phyloP scores from a whole-genome alignment of 768 basidiomycete genomes.

The Auricularia heimuer region DNA sequence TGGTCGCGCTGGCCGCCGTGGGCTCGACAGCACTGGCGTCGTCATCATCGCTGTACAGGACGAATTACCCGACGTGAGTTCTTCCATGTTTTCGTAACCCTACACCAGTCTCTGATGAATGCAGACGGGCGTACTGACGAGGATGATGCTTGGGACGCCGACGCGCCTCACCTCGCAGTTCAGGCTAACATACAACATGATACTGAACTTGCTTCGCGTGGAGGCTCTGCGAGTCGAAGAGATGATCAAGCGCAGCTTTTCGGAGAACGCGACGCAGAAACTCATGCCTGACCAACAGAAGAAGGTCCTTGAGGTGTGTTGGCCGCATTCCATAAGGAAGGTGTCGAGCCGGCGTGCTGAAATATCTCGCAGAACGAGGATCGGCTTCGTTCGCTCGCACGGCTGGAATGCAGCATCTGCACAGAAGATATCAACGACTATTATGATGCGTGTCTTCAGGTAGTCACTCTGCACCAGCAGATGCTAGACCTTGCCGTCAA shows the following conservation, averaged over 20 bases:
- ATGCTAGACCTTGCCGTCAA: conserved; percentile 50
- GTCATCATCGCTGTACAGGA: conserved; percentile 85
- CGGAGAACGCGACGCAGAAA: conserved; percentile 91
- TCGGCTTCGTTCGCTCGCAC: conserved; percentile 46
- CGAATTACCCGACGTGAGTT: conserved; percentile 71
- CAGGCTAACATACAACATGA: conserved; percentile 98
- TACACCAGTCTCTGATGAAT: not conserved
- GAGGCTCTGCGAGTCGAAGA: conserved; percentile 95
- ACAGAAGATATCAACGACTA: conserved; percentile 58
- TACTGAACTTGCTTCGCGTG: conserved; percentile 88
- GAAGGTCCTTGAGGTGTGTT: conserved; percentile 66
- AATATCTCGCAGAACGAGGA: conserved; percentile 53
- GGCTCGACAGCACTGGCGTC: conserved; percentile 89
- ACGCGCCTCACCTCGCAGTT: conserved; percentile 93
- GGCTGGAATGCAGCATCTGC: conserved; percentile 62
- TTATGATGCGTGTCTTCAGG: conserved; percentile 61
- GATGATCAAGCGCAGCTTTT: conserved; percentile 99
- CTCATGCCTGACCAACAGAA: conserved; percentile 90
- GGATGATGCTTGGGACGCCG: conserved; percentile 92
- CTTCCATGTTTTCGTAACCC: not conserved
- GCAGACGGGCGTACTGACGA: conserved; percentile 63
- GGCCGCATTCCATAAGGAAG: not conserved
- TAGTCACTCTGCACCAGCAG: conserved; percentile 51
- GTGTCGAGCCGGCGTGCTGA: conserved; percentile 1
- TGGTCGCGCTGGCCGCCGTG: conserved; percentile 92